Conservation (phyloP, 75 land plant genomes). For the Pseudotsuga menziesii region DNA sequence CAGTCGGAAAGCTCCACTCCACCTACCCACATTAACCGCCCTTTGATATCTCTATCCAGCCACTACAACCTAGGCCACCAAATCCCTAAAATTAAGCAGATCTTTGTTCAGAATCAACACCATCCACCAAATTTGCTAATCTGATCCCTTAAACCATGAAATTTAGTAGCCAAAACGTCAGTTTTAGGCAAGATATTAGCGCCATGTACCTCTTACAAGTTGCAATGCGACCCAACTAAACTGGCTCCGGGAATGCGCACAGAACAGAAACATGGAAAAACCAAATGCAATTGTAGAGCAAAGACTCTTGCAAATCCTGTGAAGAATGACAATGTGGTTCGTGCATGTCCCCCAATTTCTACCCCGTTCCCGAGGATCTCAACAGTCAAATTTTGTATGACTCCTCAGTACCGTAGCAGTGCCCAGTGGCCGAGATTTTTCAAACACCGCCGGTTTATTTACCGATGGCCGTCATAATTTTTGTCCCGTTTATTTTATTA, state of each 20-base stretch:
- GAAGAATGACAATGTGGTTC: not conserved
- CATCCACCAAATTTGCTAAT: not conserved
- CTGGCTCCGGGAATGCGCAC: not conserved
- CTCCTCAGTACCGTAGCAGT: not conserved
- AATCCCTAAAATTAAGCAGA: not conserved
- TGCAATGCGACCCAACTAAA: no score
- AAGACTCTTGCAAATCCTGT: not conserved
- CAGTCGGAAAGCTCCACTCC: not conserved
- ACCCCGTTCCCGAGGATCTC: not conserved
- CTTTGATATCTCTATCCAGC: not conserved
- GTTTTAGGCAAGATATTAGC: not conserved
- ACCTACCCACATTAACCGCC: not conserved
- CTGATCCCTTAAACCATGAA: not conserved
- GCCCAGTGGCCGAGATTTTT: not conserved
- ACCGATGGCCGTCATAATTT: not conserved
- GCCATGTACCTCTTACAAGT: not conserved
- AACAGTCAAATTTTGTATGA: constrained; percentile 6
- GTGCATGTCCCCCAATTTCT: not conserved
- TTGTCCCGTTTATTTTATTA: not conserved
- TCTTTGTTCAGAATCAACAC: not conserved
- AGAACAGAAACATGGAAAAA: not conserved
- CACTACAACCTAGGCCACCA: not conserved
- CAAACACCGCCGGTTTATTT: not conserved
- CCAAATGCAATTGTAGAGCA: not conserved
- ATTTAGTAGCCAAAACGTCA: not conserved